phyloP scores from a whole-genome alignment of 1,139 yeast genomes.

The Yamadazyma oceani region DNA sequence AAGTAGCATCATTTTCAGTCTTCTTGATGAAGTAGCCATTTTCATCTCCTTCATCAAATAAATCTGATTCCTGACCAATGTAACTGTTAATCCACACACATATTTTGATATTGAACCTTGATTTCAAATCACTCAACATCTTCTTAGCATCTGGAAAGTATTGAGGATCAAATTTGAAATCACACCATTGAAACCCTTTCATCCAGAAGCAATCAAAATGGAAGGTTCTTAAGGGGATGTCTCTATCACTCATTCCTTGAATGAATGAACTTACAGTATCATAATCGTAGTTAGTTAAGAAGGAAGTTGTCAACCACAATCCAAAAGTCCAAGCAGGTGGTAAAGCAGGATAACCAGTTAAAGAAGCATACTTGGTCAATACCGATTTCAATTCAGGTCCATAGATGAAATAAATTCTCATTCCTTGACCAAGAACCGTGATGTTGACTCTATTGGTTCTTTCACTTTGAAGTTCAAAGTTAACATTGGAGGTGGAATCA shows the following conservation, averaged over 20 bases:
- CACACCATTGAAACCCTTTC: constrained; percentile 36
- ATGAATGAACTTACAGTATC: constrained; percentile 29
- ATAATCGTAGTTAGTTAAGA: constrained; percentile 31
- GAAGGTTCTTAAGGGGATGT: constrained; percentile 30
- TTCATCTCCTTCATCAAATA: constrained; percentile 28
- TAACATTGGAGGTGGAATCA: constrained; percentile 27
- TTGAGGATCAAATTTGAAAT: constrained; percentile 32
- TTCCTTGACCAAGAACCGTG: constrained; percentile 31
- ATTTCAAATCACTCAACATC: constrained; percentile 25
- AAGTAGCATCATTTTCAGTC: constrained; percentile 25
- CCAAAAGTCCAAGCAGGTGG: constrained; percentile 40
- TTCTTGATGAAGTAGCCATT: constrained; percentile 28
- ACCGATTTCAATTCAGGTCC: constrained; percentile 32
- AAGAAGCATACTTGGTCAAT: constrained; percentile 23
- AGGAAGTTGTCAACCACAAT: constrained; percentile 32
- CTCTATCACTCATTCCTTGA: constrained; percentile 33
- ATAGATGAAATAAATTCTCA: constrained; percentile 26
- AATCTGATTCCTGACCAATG: constrained; percentile 32
- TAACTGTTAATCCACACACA: constrained; percentile 41
- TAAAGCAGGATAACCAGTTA: constrained; percentile 34
- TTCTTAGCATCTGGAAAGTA: constrained; percentile 28
- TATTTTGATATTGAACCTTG: constrained; percentile 24
- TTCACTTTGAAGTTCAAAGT: constrained; percentile 33
- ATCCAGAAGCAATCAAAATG: constrained; percentile 41
- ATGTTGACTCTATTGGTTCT: constrained; percentile 34